Evolutionary conservation across 257 asterid species (phyloP).

Genomic region (Solanum sitiens): DNA sequence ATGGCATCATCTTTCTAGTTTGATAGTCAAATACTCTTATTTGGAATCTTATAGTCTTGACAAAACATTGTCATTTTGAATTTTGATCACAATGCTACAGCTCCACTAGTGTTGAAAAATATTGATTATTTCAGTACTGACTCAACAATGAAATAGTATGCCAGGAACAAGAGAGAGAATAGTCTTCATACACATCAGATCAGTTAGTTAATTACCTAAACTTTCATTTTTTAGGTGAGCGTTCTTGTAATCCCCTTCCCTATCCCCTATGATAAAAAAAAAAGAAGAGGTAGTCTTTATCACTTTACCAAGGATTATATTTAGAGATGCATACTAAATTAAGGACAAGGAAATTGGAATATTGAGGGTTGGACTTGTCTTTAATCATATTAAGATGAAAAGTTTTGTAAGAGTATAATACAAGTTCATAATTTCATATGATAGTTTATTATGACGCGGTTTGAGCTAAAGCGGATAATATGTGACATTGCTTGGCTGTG

Average conservation of each 20-base stretch:
- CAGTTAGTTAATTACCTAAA: background rate
- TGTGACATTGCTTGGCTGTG: background rate
- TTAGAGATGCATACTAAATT: background rate
- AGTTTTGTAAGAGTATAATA: no score
- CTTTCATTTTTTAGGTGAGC: background rate
- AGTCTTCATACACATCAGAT: background rate
- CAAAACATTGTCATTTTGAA: background rate
- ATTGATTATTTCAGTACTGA: background rate
- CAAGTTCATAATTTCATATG: background rate
- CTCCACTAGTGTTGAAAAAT: background rate
- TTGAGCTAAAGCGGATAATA: background rate
- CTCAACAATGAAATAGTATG: background rate
- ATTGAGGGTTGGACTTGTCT: background rate
- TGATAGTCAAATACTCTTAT: background rate
- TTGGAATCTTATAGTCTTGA: background rate
- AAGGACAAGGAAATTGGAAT: background rate
- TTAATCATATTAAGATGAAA: background rate
- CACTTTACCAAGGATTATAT: background rate
- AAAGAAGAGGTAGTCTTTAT: background rate
- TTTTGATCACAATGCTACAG: background rate
- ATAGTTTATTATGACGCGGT: no score
- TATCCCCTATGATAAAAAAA: background rate
- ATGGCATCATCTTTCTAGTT: background rate
- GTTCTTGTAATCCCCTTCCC: background rate
- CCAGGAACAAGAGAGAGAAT: background rate